Evolutionary conservation across 768 basidiomycete genomes (phyloP).

Genomic region (Mycena albidolilacea): DNA sequence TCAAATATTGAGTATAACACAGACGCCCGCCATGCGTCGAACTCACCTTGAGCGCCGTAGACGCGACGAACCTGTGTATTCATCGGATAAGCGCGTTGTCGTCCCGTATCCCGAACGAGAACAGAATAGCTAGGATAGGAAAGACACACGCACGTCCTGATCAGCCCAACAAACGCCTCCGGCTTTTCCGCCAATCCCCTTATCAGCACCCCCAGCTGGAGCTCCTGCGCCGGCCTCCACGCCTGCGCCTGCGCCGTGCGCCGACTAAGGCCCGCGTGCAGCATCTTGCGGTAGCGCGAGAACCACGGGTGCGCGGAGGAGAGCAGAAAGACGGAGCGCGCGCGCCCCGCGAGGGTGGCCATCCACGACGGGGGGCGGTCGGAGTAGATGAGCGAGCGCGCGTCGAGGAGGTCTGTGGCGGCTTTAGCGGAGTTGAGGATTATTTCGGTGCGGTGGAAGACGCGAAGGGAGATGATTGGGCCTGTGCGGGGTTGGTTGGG

Average conservation of each 20-base stretch:
- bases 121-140: slow-evolving; percentile 38
- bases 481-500: slow-evolving; percentile 42
- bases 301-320: slow-evolving; percentile 51
- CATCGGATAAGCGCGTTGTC: too few relatives aligned
- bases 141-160: not conserved
- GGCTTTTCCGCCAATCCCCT: slow-evolving; percentile 48
- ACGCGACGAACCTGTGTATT: slow-evolving; percentile 42
- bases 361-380: slow-evolving; percentile 58
- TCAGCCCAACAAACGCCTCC: slow-evolving; percentile 31
- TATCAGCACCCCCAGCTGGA: slow-evolving; percentile 49
- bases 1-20: slow-evolving; percentile 37
- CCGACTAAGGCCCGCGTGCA: slow-evolving; percentile 55
- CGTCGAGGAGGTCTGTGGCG: slow-evolving; percentile 63
- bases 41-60: slow-evolving; percentile 15
- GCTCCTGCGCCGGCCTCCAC: slow-evolving; percentile 50
- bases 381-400: slow-evolving; percentile 64
- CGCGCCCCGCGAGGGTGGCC: slow-evolving; percentile 50
- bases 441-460: slow-evolving; percentile 56
- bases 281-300: slow-evolving; percentile 52
- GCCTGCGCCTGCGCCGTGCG: slow-evolving; percentile 45
- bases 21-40: not conserved
- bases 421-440: slow-evolving; percentile 62
- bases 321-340: slow-evolving; percentile 49
- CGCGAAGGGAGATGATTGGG: slow-evolving; percentile 56
- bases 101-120: slow-evolving; percentile 33